phyloP scores from a whole-genome alignment of 2,329 filamentous ascomycete species.

The Byssothecium circinans region DNA sequence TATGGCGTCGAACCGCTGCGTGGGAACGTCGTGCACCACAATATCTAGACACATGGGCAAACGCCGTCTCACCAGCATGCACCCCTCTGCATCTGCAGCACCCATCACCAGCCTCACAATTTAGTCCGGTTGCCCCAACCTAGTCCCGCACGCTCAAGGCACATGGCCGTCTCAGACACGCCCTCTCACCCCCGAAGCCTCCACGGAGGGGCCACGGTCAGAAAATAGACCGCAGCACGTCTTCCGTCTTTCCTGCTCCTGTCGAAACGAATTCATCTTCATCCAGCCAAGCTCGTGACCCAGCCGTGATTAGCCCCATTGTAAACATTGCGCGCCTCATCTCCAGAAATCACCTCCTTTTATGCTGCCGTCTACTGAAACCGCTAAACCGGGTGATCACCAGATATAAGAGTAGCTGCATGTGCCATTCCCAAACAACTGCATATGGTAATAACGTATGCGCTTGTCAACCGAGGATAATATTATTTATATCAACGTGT shows the following conservation, averaged over 20 bases:
- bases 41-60: conserved; percentile 5
- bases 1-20: too few relatives aligned
- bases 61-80: conserved; percentile 19
- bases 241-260: too few relatives aligned
- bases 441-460: too few relatives aligned
- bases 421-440: conserved; percentile 1
- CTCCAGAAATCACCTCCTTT: conserved; percentile 10
- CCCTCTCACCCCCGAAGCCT: neutral
- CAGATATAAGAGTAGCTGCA: neutral
- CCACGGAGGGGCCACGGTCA: neutral
- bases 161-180: too few relatives aligned
- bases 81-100: conserved; percentile 7
- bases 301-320: conserved; percentile 7
- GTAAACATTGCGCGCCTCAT: conserved; percentile 17
- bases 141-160: too few relatives aligned
- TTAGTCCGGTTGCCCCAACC: too few relatives aligned
- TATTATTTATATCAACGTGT: neutral
- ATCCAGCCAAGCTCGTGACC: neutral
- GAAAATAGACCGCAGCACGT: neutral
- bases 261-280: conserved; percentile 5
- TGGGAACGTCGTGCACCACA: too few relatives aligned
- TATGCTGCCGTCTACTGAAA: conserved; percentile 10
- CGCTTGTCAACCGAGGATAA: conserved; percentile 9
- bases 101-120: neutral
- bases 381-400: conserved; percentile 9